Evolutionary conservation across 2,329 filamentous ascomycete species (phyloP).

Genomic region (Pezicula carpinea): DNA sequence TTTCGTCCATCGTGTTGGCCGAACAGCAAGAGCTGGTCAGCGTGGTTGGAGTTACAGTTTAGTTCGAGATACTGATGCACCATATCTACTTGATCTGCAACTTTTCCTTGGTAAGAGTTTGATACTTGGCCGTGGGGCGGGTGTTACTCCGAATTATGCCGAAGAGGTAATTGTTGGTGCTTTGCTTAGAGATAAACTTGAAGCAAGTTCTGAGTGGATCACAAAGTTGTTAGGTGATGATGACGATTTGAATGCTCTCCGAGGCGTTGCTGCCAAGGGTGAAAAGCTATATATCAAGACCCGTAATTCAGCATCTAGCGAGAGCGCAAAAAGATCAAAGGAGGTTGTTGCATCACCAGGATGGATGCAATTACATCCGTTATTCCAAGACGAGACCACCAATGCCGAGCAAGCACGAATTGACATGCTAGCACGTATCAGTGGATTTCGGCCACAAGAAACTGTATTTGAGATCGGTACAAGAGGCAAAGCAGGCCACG

Average conservation of each 20-base stretch:
- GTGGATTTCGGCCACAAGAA: constrained; percentile 82
- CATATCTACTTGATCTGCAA: constrained; percentile 90
- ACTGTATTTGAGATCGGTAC: constrained; percentile 95
- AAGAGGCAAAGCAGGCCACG: constrained; percentile 56
- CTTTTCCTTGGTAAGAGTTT: constrained; percentile 86
- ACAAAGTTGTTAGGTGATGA: constrained; percentile 73
- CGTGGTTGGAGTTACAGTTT: constrained; percentile 95
- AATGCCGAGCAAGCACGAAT: constrained; percentile 67
- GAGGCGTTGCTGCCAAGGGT: constrained; percentile 74
- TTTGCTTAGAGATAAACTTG: constrained; percentile 67
- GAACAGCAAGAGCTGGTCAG: constrained; percentile 89
- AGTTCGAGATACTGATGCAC: constrained; percentile 79
- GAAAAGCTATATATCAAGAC: constrained; percentile 91
- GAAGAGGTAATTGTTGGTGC: constrained; percentile 81
- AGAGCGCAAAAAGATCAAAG: constrained; percentile 85
- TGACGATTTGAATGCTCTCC: constrained; percentile 66
- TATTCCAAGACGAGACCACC: constrained; percentile 70
- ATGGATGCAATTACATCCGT: constrained; percentile 71
- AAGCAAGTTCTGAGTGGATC: constrained; percentile 75
- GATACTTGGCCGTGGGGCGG: constrained; percentile 63
- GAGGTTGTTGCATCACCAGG: constrained; percentile 65
- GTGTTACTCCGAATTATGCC: constrained; percentile 63
- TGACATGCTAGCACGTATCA: constrained; percentile 83
- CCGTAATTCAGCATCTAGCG: constrained; percentile 80
- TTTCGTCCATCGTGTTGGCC: constrained; percentile 91